Evolutionary conservation across 768 basidiomycete species (phyloP), one percentile per base, ranked within the genome.

Genomic region (Strobilomyces dryophilus): DNA sequence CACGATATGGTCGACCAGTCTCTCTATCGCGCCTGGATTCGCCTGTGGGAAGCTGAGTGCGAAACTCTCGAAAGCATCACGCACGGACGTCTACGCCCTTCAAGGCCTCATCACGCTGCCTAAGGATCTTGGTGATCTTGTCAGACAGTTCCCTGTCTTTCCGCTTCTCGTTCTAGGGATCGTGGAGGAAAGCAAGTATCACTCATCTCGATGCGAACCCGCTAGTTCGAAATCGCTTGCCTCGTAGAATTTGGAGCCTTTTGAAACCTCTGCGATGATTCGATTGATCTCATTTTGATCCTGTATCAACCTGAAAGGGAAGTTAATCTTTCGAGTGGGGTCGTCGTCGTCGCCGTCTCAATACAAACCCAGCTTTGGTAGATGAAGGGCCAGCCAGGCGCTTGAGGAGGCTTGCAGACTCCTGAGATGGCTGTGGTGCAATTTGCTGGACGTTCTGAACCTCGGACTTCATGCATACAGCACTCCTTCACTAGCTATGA

Each of bases 191-290:
- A 34, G n/a, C 27, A 14, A 42, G 45, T 29, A 45, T 50, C 49
- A 48, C 52, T 48, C 40, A 11, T 32, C 14, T 50, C 31, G 37
- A 44, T 39, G 47, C 41, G 26, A 35, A 31, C 15, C 15, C 20
- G n/a, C 24, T 15, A 37, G 44, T n/a, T n/a, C 7, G 8, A 26
- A 15, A 44, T 47, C 31, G 57, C 75, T 62, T 66, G 81, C 87
- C 74, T 92, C 84, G 66, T 91, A 95, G 70, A 89, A 98, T 71
- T 92, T 93, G 26, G 92, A 95, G 4, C 94, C 94, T 65, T 91
- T 93, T 8, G 90, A 93, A 17, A 83, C 92, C 48, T 95, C 90
- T 1, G 90, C 89, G 47, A 95, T 97, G 51, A 93, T 80, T 17
- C 81, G 82, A 60, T 94, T 95, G 42, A 95, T 88, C 64, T 92